Conservation (phyloP, 179 eudicot genomes). For the Corrigiola litoralis region DNA sequence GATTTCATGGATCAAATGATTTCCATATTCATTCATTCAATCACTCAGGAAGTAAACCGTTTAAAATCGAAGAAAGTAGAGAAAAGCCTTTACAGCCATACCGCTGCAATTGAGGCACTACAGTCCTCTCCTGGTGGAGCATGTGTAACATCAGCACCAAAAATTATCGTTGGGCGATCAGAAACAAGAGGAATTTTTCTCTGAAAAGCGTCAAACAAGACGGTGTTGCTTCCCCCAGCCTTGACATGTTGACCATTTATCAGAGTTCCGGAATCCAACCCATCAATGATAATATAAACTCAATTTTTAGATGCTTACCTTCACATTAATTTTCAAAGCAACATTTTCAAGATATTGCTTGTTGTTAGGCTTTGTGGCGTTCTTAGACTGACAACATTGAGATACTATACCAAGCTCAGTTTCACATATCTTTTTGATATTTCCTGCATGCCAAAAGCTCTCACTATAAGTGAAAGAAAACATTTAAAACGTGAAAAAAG, state of each 20-base stretch:
- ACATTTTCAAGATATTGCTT: conserved; percentile 87
- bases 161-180: conserved; percentile 73
- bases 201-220: conserved; percentile 72
- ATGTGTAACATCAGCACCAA: conserved; percentile 98
- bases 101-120: conserved; percentile 94
- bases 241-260: too few species aligned
- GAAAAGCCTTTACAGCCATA: conserved; percentile 24
- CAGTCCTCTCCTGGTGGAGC: conserved; percentile 96
- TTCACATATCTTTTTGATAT: conserved; percentile 72
- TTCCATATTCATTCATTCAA: too few species aligned
- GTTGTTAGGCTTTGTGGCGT: conserved; percentile 59
- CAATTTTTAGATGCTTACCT: too few species aligned
- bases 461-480: too few species aligned
- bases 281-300: too few species aligned
- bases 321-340: conserved; percentile 79
- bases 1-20: too few species aligned
- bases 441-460: background rate
- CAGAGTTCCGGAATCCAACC: too few species aligned
- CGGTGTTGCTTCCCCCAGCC: conserved; percentile 94
- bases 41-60: background rate
- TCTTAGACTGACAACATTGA: conserved; percentile 82
- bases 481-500: too few species aligned
- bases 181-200: conserved; percentile 81
- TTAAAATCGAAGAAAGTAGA: background rate
- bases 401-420: conserved; percentile 90